Conservation (phyloP, 306 rosid species). For the Gynostemma pentaphyllum region DNA sequence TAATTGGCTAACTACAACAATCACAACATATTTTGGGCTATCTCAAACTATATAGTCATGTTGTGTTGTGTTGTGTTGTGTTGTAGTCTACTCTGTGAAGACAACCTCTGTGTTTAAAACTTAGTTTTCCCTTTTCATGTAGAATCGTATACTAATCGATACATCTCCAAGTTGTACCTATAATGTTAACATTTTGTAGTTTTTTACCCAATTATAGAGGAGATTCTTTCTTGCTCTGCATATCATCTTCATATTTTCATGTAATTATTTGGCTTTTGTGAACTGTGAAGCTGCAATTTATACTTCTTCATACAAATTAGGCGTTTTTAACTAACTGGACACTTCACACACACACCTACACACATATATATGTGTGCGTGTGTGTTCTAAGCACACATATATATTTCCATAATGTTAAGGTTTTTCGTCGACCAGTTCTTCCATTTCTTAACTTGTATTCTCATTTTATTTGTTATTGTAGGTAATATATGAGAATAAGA, state of each 20-base stretch:
- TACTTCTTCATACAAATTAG: not conserved
- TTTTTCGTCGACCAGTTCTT: not conserved
- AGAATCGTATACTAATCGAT: not conserved
- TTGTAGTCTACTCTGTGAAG: not conserved
- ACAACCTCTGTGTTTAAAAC: not conserved
- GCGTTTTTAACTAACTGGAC: not conserved
- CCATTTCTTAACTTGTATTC: not conserved
- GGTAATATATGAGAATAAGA: slow-evolving; percentile 25
- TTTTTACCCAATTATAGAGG: not conserved
- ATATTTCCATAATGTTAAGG: not conserved
- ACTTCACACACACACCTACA: no score
- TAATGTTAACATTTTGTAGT: not conserved
- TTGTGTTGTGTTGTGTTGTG: no score
- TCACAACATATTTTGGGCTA: not conserved
- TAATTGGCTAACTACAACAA: not conserved
- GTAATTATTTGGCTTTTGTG: not conserved
- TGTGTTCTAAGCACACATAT: no score
- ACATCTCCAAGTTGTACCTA: not conserved
- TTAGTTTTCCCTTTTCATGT: not conserved
- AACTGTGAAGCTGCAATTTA: not conserved
- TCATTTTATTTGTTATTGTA: slow-evolving; percentile 24
- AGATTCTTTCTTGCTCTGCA: not conserved
- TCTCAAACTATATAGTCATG: not conserved
- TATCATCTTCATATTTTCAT: not conserved
- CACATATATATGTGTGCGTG: no score